Conservation (phyloP, 1,284 basidiomycete genomes). For the Hypsizygus ulmarius region DNA sequence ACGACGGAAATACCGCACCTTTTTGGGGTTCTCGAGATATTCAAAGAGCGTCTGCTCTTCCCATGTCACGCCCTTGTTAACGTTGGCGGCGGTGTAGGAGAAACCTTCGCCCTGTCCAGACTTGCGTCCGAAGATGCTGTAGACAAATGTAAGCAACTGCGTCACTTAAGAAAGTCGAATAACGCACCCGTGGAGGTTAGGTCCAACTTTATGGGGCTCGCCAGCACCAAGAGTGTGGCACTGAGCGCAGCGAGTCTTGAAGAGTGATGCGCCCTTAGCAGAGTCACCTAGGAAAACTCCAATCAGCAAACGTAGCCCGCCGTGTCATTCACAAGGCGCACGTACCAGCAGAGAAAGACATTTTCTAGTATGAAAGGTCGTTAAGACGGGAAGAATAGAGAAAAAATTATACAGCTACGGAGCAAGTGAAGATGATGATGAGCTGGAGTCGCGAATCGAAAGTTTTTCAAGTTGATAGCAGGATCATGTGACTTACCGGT, state of each 20-base stretch:
- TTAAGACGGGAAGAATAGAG: conserved; percentile 19
- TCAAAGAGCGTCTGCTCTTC: conserved; percentile 86
- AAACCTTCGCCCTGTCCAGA: conserved; percentile 86
- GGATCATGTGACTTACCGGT: conserved; percentile 34
- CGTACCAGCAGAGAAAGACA: conserved; percentile 44
- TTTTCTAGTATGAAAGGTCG: conserved; percentile 25
- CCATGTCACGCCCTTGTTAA: conserved; percentile 94
- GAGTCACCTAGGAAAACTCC: conserved; percentile 65
- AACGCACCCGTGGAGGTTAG: conserved; percentile 89
- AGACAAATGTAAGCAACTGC: conserved; percentile 5
- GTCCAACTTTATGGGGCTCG: conserved; percentile 88
- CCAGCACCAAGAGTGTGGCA: conserved; percentile 91
- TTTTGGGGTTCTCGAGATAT: conserved; percentile 96
- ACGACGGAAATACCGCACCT: conserved; percentile 46
- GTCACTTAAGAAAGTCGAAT: background rate
- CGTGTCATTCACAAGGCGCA: conserved; percentile 3
- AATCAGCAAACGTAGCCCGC: background rate
- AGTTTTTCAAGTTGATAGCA: conserved; percentile 25
- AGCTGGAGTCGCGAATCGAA: conserved; percentile 17
- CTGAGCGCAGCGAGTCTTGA: conserved; percentile 97
- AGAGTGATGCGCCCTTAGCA: conserved; percentile 85
- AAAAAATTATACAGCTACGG: conserved; percentile 24
- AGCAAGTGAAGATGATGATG: conserved; percentile 23
- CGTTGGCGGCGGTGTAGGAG: conserved; percentile 94
- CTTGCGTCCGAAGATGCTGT: conserved; percentile 81